phyloP scores from a whole-genome alignment of 2,329 filamentous ascomycete species.

The Penicillium rolfsii region DNA sequence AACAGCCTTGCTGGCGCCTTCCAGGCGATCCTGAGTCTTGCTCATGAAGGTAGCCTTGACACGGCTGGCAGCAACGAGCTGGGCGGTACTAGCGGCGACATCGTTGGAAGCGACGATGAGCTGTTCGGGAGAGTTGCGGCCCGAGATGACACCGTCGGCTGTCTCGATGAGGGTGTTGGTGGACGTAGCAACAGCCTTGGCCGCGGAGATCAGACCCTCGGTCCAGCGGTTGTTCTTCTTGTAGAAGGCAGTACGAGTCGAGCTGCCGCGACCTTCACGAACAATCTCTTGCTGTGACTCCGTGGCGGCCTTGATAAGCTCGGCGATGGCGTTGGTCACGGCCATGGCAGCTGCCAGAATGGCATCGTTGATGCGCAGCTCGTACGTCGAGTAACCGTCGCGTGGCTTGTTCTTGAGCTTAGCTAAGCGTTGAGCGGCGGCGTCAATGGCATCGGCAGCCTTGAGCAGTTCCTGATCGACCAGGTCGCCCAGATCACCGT shows the following conservation, averaged over 20 bases:
- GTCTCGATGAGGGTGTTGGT: constrained; percentile 98
- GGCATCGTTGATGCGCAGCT: constrained; percentile 92
- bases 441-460: constrained; percentile 92
- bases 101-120: constrained; percentile 97
- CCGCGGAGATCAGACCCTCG: constrained; percentile 93
- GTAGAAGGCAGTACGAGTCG: constrained; percentile 92
- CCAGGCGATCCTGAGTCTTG: constrained; percentile 89
- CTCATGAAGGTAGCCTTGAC: constrained; percentile 99
- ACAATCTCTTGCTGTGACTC: constrained; percentile 96
- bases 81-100: constrained; percentile 92
- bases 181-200: constrained; percentile 90
- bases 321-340: constrained; percentile 90
- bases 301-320: constrained; percentile 92
- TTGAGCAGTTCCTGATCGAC: constrained; percentile 91
- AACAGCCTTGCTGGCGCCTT: constrained; percentile 90
- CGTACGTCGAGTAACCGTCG: constrained; percentile 93
- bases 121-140: constrained; percentile 91
- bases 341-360: constrained; percentile 92
- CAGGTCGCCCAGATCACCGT: constrained; percentile 86
- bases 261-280: constrained; percentile 82
- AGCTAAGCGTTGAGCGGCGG: constrained; percentile 82
- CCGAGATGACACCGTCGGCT: constrained; percentile 89
- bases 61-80: constrained; percentile 90
- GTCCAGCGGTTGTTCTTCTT: constrained; percentile 99
- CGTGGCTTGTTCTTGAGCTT: constrained; percentile 97